Conservation (phyloP, 1,284 basidiomycete species). For the Apiotrichum veenhuisii region DNA sequence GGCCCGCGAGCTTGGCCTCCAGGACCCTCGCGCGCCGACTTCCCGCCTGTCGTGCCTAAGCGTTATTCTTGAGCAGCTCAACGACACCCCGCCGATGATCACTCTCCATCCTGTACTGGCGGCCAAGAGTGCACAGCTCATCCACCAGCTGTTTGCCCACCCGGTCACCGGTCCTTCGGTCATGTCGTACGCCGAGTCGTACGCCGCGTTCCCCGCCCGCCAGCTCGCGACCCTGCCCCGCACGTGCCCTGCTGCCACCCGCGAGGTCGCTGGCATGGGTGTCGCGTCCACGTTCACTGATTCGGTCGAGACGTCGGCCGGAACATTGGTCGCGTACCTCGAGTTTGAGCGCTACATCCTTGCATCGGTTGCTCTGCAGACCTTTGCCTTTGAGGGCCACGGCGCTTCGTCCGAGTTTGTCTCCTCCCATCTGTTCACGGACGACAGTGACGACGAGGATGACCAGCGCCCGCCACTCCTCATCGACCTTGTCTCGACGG, state of each 20-base stretch:
- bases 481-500: slow-evolving; percentile 78
- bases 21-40: slow-evolving; percentile 60
- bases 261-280: slow-evolving; percentile 56
- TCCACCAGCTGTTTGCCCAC: slow-evolving; percentile 83
- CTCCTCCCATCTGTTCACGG: slow-evolving; percentile 66
- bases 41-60: slow-evolving; percentile 71
- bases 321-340: slow-evolving; percentile 72
- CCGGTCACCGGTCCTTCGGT: slow-evolving; percentile 75
- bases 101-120: slow-evolving; percentile 69
- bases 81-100: slow-evolving; percentile 61
- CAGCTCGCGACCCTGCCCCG: slow-evolving; percentile 60
- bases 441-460: slow-evolving; percentile 55
- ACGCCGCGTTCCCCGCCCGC: slow-evolving; percentile 82
- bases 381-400: slow-evolving; percentile 78
- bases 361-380: slow-evolving; percentile 80
- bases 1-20: slow-evolving; percentile 50
- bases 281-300: slow-evolving; percentile 65
- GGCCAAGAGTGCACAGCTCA: slow-evolving; percentile 76
- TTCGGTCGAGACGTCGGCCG: slow-evolving; percentile 70
- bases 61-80: slow-evolving; percentile 72
- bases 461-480: slow-evolving; percentile 75
- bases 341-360: slow-evolving; percentile 79
- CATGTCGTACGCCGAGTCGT: slow-evolving; percentile 81
- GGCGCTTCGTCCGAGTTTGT: slow-evolving; percentile 69
- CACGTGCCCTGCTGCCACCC: slow-evolving; percentile 55